Percentiles rank a stretch among this genome's conserved stretches.
phyloP scores from a whole-genome alignment of 768 basidiomycete genomes.

The Mycena vulgaris region DNA sequence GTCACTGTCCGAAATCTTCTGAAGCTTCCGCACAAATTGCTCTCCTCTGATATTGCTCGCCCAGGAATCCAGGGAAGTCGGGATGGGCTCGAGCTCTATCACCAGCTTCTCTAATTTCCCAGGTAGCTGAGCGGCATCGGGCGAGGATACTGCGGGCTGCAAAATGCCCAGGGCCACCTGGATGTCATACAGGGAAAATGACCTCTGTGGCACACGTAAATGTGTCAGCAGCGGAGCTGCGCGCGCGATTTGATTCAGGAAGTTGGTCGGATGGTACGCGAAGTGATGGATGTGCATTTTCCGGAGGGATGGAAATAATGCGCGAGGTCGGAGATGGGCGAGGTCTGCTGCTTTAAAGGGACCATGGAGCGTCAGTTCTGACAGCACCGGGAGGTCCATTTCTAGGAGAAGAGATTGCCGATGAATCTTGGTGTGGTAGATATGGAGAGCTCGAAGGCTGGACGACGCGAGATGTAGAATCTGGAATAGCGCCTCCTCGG shows the following conservation, averaged over 20 bases:
- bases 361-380: constrained; percentile 19
- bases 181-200: constrained; percentile 17
- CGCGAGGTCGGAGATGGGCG: background rate
- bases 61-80: constrained; percentile 2
- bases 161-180: constrained; percentile 23
- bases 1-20: constrained; percentile 10
- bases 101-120: constrained; percentile 3
- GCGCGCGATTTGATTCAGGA: constrained; percentile 7
- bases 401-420: constrained; percentile 14
- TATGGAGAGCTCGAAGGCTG: constrained; percentile 13
- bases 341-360: background rate
- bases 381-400: constrained; percentile 13
- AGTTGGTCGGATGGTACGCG: background rate
- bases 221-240: constrained; percentile 10
- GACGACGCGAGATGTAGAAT: constrained; percentile 19
- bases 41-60: constrained; percentile 9
- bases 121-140: background rate
- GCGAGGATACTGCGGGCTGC: background rate
- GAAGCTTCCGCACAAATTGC: constrained; percentile 9
- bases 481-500: constrained; percentile 6
- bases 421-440: constrained; percentile 10
- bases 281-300: constrained; percentile 17
- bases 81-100: constrained; percentile 16
- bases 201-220: constrained; percentile 22
- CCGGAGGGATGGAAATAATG: constrained; percentile 16